These are phyloP conservation scores for Geranium brycei DNA, from an alignment of 345 rosid genomes.

Conservation along the genomic window DNA sequence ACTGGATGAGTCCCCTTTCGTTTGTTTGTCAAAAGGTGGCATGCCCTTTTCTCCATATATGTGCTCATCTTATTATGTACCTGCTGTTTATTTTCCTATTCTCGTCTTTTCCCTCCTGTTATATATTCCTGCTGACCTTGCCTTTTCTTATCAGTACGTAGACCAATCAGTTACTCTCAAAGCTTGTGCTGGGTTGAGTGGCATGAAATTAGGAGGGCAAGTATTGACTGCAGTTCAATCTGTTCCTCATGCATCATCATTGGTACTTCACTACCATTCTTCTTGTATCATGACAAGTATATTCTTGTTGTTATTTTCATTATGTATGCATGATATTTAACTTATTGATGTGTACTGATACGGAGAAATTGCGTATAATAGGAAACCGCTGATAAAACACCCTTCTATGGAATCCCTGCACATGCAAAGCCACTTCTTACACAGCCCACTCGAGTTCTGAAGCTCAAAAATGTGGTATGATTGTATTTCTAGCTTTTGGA, in stretches of 20 bases:
- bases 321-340: slow-evolving; percentile 1
- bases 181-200: slow-evolving; percentile 86
- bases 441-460: slow-evolving; percentile 60
- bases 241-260: slow-evolving; percentile 23
- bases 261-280: slow-evolving; percentile 35
- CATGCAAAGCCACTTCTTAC: slow-evolving; percentile 68
- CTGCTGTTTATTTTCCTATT: not conserved
- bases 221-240: slow-evolving; percentile 66
- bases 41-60: not conserved
- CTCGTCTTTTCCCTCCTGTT: slow-evolving; percentile 4
- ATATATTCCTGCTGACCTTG: slow-evolving; percentile 4
- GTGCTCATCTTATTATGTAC: not conserved
- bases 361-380: slow-evolving; percentile 15
- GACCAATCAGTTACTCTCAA: slow-evolving; percentile 55
- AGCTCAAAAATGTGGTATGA: slow-evolving; percentile 82
- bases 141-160: slow-evolving; percentile 36
- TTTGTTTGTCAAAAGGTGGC: not conserved
- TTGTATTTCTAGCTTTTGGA: slow-evolving; percentile 4
- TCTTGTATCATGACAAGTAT: slow-evolving; percentile 4
- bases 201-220: slow-evolving; percentile 86
- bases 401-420: slow-evolving; percentile 52
- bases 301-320: slow-evolving; percentile 1
- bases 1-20: not conserved
- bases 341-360: slow-evolving; percentile 14
- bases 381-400: slow-evolving; percentile 34